These are phyloP conservation scores for Aspergillus awamori DNA, from an alignment of 2,329 filamentous ascomycete genomes.

Conservation along the genomic window DNA sequence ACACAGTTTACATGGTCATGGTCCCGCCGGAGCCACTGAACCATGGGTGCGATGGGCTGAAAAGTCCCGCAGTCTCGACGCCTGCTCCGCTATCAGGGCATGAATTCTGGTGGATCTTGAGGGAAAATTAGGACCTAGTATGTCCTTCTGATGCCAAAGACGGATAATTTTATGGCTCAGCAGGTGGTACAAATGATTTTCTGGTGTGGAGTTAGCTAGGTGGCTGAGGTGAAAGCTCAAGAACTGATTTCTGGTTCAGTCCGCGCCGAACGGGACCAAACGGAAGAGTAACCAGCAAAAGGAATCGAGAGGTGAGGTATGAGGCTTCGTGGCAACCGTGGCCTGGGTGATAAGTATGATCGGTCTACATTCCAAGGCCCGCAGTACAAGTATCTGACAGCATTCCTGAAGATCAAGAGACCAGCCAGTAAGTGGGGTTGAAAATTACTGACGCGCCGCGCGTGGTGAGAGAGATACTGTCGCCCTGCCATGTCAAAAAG, in stretches of 20 bases:
- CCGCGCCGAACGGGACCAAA: neutral
- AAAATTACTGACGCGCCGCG: neutral
- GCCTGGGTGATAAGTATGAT: neutral
- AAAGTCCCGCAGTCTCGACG: neutral
- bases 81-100: neutral
- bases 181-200: too few relatives aligned
- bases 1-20: neutral
- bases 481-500: neutral
- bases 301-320: neutral
- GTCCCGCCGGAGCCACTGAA: neutral
- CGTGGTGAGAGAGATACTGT: neutral
- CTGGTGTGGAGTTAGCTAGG: neutral
- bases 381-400: neutral
- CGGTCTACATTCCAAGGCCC: neutral
- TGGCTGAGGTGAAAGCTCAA: neutral
- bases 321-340: neutral
- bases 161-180: too few relatives aligned
- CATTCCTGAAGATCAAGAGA: neutral
- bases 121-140: too few relatives aligned
- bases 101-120: too few relatives aligned
- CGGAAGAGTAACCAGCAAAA: neutral
- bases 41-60: neutral
- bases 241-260: neutral
- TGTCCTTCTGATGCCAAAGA: too few relatives aligned
- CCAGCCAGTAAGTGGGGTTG: neutral